These are phyloP conservation scores for Leonotis leonurus DNA, from an alignment of 257 asterid genomes.

Conservation along the genomic window DNA sequence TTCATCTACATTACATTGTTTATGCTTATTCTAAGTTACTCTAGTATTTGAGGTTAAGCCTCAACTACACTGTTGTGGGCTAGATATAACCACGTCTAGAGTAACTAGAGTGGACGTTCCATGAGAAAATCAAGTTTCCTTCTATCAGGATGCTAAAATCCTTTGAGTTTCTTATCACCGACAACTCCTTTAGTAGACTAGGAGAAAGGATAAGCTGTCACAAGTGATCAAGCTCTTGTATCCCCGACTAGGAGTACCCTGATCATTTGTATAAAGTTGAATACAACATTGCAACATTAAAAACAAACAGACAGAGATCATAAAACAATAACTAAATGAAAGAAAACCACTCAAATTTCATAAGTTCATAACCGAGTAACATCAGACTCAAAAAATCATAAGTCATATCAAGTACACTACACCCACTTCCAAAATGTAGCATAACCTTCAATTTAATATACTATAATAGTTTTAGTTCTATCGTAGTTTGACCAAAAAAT, in stretches of 20 bases:
- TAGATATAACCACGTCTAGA: background rate
- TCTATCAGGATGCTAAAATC: background rate
- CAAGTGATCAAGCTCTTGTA: conserved; percentile 1
- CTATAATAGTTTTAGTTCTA: background rate
- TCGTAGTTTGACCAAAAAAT: background rate
- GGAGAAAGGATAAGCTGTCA: background rate
- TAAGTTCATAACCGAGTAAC: background rate
- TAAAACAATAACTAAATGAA: background rate
- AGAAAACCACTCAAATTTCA: background rate
- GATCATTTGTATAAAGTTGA: background rate
- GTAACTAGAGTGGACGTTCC: background rate
- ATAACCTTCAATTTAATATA: background rate
- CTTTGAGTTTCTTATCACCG: background rate
- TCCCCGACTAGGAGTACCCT: background rate
- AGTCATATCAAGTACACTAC: background rate
- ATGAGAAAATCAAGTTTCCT: background rate
- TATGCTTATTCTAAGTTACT: background rate
- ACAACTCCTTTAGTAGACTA: too few relatives aligned
- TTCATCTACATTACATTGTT: background rate
- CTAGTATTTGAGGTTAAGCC: background rate
- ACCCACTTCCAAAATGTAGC: background rate
- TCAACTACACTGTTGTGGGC: too few relatives aligned
- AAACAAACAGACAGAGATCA: background rate
- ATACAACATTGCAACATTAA: background rate
- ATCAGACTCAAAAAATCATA: background rate